A percentile compares a stretch with the other conserved stretches of the same genome.
Conservation (phyloP, 805 yeast genomes). For the Groenewaldozyma tartarivorans region DNA sequence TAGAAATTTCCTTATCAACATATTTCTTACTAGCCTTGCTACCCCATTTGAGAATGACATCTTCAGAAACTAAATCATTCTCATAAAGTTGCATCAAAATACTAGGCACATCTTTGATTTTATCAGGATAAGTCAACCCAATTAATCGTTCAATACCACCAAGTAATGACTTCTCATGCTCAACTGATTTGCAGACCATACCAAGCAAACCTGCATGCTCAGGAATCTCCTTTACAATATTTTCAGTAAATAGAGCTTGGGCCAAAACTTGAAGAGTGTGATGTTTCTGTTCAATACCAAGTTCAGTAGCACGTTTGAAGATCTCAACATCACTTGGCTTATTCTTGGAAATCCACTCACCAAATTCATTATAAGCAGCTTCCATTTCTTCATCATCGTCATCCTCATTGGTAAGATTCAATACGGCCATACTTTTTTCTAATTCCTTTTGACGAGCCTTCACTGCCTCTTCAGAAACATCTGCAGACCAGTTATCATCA, state of each 20-base stretch:
- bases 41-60: constrained; percentile 74
- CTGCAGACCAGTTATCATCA: constrained; percentile 97
- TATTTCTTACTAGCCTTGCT: constrained; percentile 85
- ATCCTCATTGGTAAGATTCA: constrained; percentile 28
- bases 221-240: constrained; percentile 60
- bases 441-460: constrained; percentile 82
- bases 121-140: constrained; percentile 68
- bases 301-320: constrained; percentile 77
- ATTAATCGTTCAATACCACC: constrained; percentile 95
- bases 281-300: constrained; percentile 61
- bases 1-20: constrained; percentile 83
- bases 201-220: constrained; percentile 75
- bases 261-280: constrained; percentile 86
- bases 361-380: constrained; percentile 60
- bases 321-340: constrained; percentile 77
- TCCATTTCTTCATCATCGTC: constrained; percentile 36
- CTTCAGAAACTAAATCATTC: constrained; percentile 77
- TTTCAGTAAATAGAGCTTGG: constrained; percentile 69
- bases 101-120: constrained; percentile 69
- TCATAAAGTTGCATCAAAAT: constrained; percentile 75
- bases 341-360: constrained; percentile 76
- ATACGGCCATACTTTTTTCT: constrained; percentile 43
- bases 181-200: constrained; percentile 43
- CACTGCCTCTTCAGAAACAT: constrained; percentile 93
- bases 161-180: constrained; percentile 76